Base-by-base conservation (phyloP, 1,284 basidiomycete genomes). In the Sporisorium graminicola region DNA sequence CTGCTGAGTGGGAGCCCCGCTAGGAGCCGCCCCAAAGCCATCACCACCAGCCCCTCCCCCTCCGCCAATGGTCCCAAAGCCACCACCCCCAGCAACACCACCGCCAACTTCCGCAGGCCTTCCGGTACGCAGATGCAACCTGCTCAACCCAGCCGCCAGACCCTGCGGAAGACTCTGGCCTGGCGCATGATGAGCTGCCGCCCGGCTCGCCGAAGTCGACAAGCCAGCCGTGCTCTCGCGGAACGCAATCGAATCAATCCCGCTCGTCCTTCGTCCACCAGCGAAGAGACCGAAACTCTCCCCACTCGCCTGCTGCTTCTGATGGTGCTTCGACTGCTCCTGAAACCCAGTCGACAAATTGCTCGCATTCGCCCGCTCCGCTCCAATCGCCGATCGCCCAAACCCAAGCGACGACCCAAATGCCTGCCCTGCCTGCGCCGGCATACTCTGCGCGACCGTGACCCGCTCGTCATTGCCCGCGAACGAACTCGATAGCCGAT, bases 161-260 rank as follows among this genome's bases (percentile, higher is more conserved):
- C 93, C 93, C 72, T 94, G 93, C 1, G 93, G 93, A n/a, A 94
- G 88, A 86, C 91, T 92, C 85, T 94, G 93, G 0, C 93, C 93
- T 0, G 93, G 93, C 1, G 92, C 92, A 76, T 94, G 93, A 13
- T 90, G 87, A 16, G 71, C 62, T 10, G 74, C 62, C 9, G 74
- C 56, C 3, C 70, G 62, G 12, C 67, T 62, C 4, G 59, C 69
- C 20, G 70, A 65, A 6, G 59, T 63, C 51, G 66, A 64, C 27
- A 69, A n/a, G 1, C 62, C 52, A 13, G 57, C 44, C 18, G 40
- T 18, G 33, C 61, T 50, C 24, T 73, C 69, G 18, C 65, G 54
- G 44, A 77, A 68, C 4, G 74, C 70, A 22, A 73, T 64, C n/a
- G 65, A 58, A 22, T 77, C 70, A 3, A 77, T 27, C 7, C 70